phyloP scores from a whole-genome alignment of 1,284 basidiomycete genomes.

The Exsudoporus floridanus region DNA sequence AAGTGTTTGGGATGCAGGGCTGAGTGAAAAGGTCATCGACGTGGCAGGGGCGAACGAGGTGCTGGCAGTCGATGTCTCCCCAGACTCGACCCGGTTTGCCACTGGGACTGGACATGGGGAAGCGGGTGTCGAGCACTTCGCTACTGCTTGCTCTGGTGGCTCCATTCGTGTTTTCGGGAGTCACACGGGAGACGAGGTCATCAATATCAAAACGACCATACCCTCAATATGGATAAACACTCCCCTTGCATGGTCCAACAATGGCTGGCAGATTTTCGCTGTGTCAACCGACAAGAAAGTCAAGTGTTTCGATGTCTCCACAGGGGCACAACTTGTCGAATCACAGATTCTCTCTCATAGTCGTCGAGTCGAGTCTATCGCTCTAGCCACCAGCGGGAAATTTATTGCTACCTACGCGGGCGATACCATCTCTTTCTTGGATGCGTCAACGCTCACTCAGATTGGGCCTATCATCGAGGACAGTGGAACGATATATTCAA shows the following conservation, averaged over 20 bases:
- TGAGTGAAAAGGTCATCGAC: not conserved
- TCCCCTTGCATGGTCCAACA: not conserved
- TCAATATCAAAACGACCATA: not conserved
- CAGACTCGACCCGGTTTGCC: not conserved
- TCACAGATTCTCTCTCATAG: not conserved
- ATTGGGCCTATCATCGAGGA: not conserved
- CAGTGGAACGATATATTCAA: not conserved
- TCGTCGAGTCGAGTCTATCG: not conserved
- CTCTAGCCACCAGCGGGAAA: not conserved
- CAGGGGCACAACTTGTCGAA: not conserved
- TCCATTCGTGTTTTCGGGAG: not conserved
- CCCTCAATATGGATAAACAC: rapidly evolving
- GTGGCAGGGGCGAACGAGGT: not conserved
- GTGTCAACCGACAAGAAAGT: not conserved
- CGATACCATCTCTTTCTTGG: not conserved
- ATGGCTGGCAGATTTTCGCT: too few relatives aligned
- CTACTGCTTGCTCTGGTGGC: too few relatives aligned
- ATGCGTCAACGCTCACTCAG: not conserved
- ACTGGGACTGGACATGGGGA: not conserved
- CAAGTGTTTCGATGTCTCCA: not conserved
- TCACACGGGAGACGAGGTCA: not conserved
- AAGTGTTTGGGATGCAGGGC: not conserved
- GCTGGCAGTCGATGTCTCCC: not conserved
- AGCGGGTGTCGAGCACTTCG: not conserved
- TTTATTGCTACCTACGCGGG: not conserved